Evolutionary conservation across 2,329 filamentous ascomycete species (phyloP).

Genomic region (Trichoderma breve): DNA sequence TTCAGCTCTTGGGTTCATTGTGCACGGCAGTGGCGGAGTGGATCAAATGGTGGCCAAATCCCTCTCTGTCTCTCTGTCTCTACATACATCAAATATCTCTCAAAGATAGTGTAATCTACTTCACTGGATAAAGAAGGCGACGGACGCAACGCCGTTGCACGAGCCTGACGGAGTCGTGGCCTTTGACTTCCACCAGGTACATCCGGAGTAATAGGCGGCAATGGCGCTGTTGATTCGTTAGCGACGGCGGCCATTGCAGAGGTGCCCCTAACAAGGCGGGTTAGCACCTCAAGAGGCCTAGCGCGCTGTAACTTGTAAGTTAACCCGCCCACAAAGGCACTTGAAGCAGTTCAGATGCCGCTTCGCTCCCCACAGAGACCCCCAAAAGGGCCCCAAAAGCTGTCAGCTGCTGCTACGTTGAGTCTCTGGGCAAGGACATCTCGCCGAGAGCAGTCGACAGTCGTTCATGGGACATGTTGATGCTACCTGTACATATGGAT

Average conservation of each 20-base stretch:
- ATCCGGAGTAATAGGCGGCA: slow-evolving; percentile 7
- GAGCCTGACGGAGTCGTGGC: background rate
- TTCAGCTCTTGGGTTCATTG: slow-evolving; percentile 3
- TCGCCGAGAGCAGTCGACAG: slow-evolving; percentile 2
- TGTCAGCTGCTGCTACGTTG: slow-evolving; percentile 19
- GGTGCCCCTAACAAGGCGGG: slow-evolving; percentile 1
- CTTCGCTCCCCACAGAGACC: slow-evolving; percentile 9
- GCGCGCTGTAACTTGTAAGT: background rate
- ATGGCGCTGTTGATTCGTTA: slow-evolving; percentile 15
- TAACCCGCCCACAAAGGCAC: background rate
- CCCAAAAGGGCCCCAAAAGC: background rate
- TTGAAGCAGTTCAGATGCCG: slow-evolving; percentile 13
- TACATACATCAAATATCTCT: background rate
- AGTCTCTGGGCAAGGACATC: slow-evolving; percentile 3
- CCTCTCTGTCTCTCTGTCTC: background rate
- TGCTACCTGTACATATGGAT: background rate
- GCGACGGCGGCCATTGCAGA: slow-evolving; percentile 16
- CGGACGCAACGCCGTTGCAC: background rate
- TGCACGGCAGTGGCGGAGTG: background rate
- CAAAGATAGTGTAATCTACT: background rate
- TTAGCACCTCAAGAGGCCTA: background rate
- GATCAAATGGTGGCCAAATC: background rate
- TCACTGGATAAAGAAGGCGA: background rate
- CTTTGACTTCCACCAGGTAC: background rate
- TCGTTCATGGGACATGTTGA: slow-evolving; percentile 5